phyloP scores from a whole-genome alignment of 2,329 filamentous ascomycete species.

The Aureobasidium vineae region DNA sequence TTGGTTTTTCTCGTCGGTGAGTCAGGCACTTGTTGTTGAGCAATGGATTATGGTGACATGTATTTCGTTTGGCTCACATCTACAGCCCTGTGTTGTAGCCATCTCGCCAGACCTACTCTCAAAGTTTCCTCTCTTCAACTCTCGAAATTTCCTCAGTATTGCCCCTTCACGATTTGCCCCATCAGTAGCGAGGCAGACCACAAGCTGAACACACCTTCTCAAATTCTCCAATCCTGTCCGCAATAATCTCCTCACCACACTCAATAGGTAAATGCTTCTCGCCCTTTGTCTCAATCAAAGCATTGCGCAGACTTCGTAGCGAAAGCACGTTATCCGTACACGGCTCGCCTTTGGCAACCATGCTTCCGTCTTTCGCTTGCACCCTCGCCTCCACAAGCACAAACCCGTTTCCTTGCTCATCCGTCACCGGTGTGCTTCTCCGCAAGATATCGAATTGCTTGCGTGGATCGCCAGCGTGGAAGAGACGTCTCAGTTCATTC shows the following conservation, averaged over 20 bases:
- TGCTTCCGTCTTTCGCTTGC: slow-evolving; percentile 1
- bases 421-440: background rate
- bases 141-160: no score
- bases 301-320: slow-evolving; percentile 2
- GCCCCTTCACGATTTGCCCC: background rate
- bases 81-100: background rate
- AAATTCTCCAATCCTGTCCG: slow-evolving; percentile 7
- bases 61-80: background rate
- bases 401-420: background rate
- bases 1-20: background rate
- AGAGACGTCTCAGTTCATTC: slow-evolving; percentile 2
- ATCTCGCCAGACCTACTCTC: no score
- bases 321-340: slow-evolving; percentile 7
- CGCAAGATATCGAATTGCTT: slow-evolving; percentile 4
- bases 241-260: slow-evolving; percentile 1
- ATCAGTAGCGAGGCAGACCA: slow-evolving; percentile 1
- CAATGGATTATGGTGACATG: background rate
- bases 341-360: slow-evolving; percentile 3
- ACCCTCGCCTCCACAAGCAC: slow-evolving; percentile 9
- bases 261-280: background rate
- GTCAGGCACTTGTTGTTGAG: background rate
- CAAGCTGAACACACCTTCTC: slow-evolving; percentile 14
- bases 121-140: background rate
- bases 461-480: background rate
- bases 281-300: slow-evolving; percentile 12